Evolutionary conservation across 306 rosid species (phyloP), one percentile per base, ranked within the genome.

Genomic region (Pueraria montana): DNA sequence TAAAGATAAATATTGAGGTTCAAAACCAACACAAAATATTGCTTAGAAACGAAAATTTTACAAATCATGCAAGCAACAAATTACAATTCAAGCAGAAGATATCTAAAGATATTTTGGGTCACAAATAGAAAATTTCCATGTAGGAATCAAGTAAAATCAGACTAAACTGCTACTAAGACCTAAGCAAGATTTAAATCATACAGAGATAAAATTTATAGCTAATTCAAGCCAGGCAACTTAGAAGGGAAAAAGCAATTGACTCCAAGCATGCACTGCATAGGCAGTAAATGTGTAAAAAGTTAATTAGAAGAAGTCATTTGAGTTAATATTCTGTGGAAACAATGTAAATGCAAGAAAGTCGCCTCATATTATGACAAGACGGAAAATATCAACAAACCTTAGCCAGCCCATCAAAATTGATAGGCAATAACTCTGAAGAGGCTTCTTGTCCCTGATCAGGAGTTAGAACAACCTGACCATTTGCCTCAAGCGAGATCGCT

Each of bases 401-500:
- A 6, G 99, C 86, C 72, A 96, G 88, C 61, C 95, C 97, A 85
- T 88, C 89, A 73, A 94, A 96, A 82, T 88, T 96, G 80, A 96
- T 96, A 32, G 98, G 99, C 88, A 96, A 84, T 77, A 96, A 61
- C 73, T 86, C 92, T 1, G 98, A 89, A 81, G 97, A 78, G 61
- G 97, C 97, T 81, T 94, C 97, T 76, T 90, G 86, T 46, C 84
- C 94, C 74, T 80, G 76, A 77, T 91, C 82, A 36, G 98, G 99
- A 16, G 95, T 93, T 61, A 93, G 88, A 69, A 93, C 87, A 87
- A 93, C 98, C 74, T 82, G 63, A 48, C 59, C 96, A 86, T 88
- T 83, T 55, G 72, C 90, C 84, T 68, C 34, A 74, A 91, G 96
- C 3, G 93, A 83, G 84, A 93, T 90, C 6, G 94, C 20, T 45